Evolutionary conservation across 2,329 filamentous ascomycete genomes (phyloP).

Genomic region (Penicillium palitans): DNA sequence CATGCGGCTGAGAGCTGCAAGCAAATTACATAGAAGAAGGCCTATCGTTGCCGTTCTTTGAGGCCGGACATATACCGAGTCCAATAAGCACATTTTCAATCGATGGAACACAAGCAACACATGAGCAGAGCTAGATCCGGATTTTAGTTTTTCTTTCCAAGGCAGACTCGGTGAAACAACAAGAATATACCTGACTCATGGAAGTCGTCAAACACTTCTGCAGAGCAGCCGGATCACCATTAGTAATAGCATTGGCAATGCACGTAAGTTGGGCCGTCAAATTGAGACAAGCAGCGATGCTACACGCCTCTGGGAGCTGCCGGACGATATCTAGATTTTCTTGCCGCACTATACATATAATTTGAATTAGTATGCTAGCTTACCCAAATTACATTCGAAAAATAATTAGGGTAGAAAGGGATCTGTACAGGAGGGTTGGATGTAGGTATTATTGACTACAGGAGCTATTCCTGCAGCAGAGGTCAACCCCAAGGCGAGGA

Average conservation of each 20-base stretch:
- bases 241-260: constrained; percentile 17
- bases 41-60: background rate
- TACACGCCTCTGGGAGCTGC: constrained; percentile 20
- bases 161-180: background rate
- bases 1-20: background rate
- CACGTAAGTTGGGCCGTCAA: constrained; percentile 19
- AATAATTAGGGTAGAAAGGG: background rate
- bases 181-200: constrained; percentile 14
- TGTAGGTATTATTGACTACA: background rate
- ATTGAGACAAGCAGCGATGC: constrained; percentile 21
- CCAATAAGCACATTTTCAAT: constrained; percentile 14
- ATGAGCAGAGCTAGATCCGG: constrained; percentile 21
- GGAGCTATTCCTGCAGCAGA: background rate
- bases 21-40: background rate
- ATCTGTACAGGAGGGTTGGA: background rate
- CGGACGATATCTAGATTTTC: constrained; percentile 16
- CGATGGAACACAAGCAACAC: constrained; percentile 20
- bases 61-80: constrained; percentile 19
- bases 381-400: background rate
- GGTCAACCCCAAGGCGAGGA: constrained; percentile 11
- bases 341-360: constrained; percentile 13
- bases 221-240: constrained; percentile 18
- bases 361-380: background rate
- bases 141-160: background rate
- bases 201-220: constrained; percentile 18